These are phyloP conservation scores for Platanthera zijinensis DNA, from an alignment of 106 monocot genomes.

Conservation along the genomic window DNA sequence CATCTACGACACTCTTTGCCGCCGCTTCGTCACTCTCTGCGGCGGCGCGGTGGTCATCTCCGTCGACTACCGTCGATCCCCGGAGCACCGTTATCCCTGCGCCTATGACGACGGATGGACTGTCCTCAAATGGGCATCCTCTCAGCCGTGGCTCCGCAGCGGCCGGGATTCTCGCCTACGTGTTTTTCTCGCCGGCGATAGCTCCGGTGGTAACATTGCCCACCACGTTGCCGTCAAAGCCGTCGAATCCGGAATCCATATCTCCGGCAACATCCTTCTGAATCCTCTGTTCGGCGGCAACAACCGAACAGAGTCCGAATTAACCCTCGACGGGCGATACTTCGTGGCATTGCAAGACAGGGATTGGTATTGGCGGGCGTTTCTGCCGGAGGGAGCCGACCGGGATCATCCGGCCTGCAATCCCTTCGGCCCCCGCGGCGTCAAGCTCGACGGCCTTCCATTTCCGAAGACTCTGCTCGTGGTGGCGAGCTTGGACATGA, in stretches of 20 bases:
- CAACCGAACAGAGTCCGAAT: slow-evolving; percentile 54
- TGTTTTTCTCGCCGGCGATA: slow-evolving; percentile 69
- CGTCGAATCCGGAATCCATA: slow-evolving; percentile 31
- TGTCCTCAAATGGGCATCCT: slow-evolving; percentile 63
- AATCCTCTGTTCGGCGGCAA: slow-evolving; percentile 85
- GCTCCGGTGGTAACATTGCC: slow-evolving; percentile 89
- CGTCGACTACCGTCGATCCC: slow-evolving; percentile 73
- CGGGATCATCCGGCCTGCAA: slow-evolving; percentile 81
- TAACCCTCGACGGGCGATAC: slow-evolving; percentile 66
- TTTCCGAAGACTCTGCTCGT: slow-evolving; percentile 70
- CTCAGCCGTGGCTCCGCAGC: slow-evolving; percentile 49
- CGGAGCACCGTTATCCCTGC: slow-evolving; percentile 67
- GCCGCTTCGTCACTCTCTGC: slow-evolving; percentile 61
- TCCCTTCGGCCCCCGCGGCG: slow-evolving; percentile 59
- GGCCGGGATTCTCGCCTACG: slow-evolving; percentile 24
- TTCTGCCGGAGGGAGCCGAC: slow-evolving; percentile 73
- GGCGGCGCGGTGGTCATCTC: slow-evolving; percentile 62
- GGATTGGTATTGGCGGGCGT: slow-evolving; percentile 95
- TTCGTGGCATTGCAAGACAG: slow-evolving; percentile 78
- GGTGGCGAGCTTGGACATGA: slow-evolving; percentile 62
- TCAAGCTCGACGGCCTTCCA: slow-evolving; percentile 27
- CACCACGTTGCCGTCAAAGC: slow-evolving; percentile 72
- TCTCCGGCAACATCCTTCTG: slow-evolving; percentile 69
- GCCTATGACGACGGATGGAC: slow-evolving; percentile 86
- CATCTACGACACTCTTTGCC: slow-evolving; percentile 79